These are phyloP conservation scores for Trichoderma afroharzianum DNA, from an alignment of 2,329 filamentous ascomycete genomes.

Conservation along the genomic window DNA sequence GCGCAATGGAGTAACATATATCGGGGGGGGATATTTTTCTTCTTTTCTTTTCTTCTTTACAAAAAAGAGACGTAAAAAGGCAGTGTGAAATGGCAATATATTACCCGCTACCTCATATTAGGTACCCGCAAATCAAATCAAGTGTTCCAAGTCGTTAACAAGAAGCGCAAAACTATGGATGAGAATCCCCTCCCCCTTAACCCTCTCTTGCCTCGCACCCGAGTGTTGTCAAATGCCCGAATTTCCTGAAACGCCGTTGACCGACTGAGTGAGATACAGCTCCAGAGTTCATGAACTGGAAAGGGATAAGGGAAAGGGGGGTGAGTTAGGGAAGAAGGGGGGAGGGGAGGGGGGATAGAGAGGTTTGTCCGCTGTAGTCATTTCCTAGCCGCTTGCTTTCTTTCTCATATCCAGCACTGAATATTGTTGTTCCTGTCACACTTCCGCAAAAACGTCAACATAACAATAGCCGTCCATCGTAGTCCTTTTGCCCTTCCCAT, in stretches of 20 bases:
- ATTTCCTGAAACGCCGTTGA: constrained; percentile 16
- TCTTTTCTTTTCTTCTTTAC: background rate
- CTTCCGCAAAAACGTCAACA: constrained; percentile 1
- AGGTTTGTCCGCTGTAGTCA: constrained; percentile 10
- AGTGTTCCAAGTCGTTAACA: background rate
- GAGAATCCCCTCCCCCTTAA: background rate
- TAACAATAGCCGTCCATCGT: constrained; percentile 1
- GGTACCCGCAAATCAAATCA: constrained; percentile 21
- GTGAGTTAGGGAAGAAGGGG: background rate
- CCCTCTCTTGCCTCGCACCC: constrained; percentile 6
- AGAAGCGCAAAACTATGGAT: constrained; percentile 10
- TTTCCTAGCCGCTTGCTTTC: constrained; percentile 16
- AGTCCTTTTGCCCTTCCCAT: background rate
- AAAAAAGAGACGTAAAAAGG: background rate
- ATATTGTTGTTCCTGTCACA: constrained; percentile 9
- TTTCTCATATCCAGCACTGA: constrained; percentile 15
- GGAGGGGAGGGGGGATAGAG: background rate
- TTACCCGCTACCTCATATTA: constrained; percentile 27
- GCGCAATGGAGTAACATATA: background rate
- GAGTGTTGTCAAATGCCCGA: constrained; percentile 11
- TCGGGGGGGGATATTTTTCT: background rate
- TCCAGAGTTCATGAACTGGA: background rate
- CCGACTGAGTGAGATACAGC: background rate
- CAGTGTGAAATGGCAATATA: constrained; percentile 21
- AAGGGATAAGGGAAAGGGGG: background rate